A percentile compares a stretch with the other conserved stretches of the same genome.
Conservation (phyloP, 345 rosid species). For the Linum usitatissimum region DNA sequence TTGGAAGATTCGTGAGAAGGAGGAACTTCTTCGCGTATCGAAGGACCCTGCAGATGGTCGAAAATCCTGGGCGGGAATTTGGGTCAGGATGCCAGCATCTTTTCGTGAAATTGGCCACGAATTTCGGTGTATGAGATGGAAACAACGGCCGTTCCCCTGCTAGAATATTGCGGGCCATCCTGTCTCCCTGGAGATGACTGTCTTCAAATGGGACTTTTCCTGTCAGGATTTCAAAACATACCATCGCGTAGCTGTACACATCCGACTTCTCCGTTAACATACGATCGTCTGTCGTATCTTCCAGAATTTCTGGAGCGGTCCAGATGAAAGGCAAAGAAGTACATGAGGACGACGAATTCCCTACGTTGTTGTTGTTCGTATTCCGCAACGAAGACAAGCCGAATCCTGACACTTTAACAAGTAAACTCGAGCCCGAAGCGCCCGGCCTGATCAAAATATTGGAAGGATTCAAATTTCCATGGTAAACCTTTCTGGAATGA, state of each 20-base stretch:
- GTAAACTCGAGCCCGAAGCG: conserved; percentile 13
- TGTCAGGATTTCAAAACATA: conserved; percentile 20
- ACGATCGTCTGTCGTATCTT: conserved; percentile 9
- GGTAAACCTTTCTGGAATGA: conserved; percentile 15
- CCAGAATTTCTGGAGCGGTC: conserved; percentile 24
- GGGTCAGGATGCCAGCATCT: conserved; percentile 25
- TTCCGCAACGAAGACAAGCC: conserved; percentile 17
- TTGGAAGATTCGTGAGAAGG: conserved; percentile 12
- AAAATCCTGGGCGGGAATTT: conserved; percentile 19
- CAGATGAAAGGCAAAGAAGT: conserved; percentile 18
- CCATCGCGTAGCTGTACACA: conserved; percentile 27
- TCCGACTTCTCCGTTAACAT: conserved; percentile 19
- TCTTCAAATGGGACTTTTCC: conserved; percentile 30
- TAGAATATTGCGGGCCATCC: conserved; percentile 21
- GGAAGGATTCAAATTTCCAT: conserved; percentile 17
- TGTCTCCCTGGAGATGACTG: conserved; percentile 24
- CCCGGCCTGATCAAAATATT: conserved; percentile 18
- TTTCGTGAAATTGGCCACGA: conserved; percentile 20
- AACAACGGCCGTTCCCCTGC: conserved; percentile 25
- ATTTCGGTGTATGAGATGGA: conserved; percentile 19
- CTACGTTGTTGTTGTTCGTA: not conserved
- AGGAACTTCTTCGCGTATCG: conserved; percentile 20
- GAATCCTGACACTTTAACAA: conserved; percentile 23
- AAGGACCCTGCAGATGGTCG: conserved; percentile 26
- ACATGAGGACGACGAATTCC: conserved; percentile 8